These are phyloP conservation scores for Alternaria incomplexa DNA, from an alignment of 2,329 filamentous ascomycete species.

Conservation along the genomic window DNA sequence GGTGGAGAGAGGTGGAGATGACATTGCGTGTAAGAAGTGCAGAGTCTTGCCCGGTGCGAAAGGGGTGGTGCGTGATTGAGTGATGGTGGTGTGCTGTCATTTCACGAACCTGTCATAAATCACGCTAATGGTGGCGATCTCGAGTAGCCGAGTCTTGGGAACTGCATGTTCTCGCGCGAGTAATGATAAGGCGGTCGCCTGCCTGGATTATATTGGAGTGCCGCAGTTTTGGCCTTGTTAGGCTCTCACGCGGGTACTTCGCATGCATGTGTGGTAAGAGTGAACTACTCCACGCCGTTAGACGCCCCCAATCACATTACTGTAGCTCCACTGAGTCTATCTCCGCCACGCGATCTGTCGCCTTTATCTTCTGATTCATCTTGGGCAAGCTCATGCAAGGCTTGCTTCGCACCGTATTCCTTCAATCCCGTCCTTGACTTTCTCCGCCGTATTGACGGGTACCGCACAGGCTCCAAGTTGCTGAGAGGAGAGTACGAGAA, in stretches of 20 bases:
- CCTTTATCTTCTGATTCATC: constrained; percentile 15
- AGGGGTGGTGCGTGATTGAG: not conserved
- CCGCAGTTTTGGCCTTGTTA: accelerated
- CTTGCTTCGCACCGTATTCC: constrained; percentile 31
- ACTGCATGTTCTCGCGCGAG: constrained; percentile 11
- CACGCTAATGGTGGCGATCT: constrained; percentile 5
- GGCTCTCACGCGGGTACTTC: not conserved
- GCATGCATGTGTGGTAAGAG: not conserved
- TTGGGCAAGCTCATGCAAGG: constrained; percentile 26
- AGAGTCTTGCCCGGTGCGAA: not conserved
- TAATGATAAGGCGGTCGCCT: not conserved
- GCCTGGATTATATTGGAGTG: not conserved
- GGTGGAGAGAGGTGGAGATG: not conserved
- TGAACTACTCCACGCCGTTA: not conserved
- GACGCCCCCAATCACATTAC: not conserved
- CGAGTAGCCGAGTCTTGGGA: constrained; percentile 7
- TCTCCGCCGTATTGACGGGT: constrained; percentile 30
- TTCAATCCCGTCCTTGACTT: constrained; percentile 35
- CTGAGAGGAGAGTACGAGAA: constrained; percentile 28
- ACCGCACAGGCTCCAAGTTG: constrained; percentile 19
- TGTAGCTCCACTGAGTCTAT: not conserved
- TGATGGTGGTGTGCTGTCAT: not conserved
- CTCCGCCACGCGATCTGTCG: not conserved
- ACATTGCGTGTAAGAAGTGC: not conserved
- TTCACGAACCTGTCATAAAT: not conserved